Base-by-base conservation (phyloP, 345 rosid genomes). In the Eucalyptus decipiens region DNA sequence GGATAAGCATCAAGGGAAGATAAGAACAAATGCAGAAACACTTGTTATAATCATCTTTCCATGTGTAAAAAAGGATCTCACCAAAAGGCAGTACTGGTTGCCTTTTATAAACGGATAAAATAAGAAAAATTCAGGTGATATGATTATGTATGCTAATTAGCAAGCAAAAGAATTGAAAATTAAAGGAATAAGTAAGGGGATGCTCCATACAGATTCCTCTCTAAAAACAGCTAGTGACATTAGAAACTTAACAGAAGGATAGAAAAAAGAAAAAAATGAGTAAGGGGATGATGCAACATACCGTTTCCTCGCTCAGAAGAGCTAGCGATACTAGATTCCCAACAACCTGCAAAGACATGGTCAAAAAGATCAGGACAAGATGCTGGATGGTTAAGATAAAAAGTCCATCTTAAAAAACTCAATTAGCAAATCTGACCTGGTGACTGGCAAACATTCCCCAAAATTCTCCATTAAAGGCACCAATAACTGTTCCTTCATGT, bases 241-340 rank as follows among this genome's bases (percentile, higher is more conserved):
- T 34, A 43, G 32, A 58, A 43, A 42, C 34, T 42, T 32, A 32
- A 76, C 83, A 86, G 47, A 49, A 16, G 30, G 13, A 23, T 49
- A 87, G 80, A 50, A 72, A 48, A 40, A 90, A 67, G 87, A 60
- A 51, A 88, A 88, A 40, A 85, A 92, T 45, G 72, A 67, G 37
- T 26, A 62, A 49, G 47, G 48, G 80, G 87, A 80, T 56, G 85
- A 47, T 28, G 54, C 17, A 7, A 86, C 90, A 87, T 94, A 95
- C 99, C 92, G 86, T 60, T 86, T 94, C 96, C 90, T 93, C 92
- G 62, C 91, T 93, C 91, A 97, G 91, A 89, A 97, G 86, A n/a
- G 93, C 96, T 88, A 97, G 97, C 17, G 98, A 92, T 89, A 97
- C 91, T 72, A 97, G 98, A 92, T 97, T 97, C 89, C 99, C 99